Percentiles rank a stretch among this genome's conserved stretches.
These are phyloP conservation scores for Scheffersomyces segobiensis DNA, from an alignment of 1,139 yeast genomes.

Conservation along the genomic window DNA sequence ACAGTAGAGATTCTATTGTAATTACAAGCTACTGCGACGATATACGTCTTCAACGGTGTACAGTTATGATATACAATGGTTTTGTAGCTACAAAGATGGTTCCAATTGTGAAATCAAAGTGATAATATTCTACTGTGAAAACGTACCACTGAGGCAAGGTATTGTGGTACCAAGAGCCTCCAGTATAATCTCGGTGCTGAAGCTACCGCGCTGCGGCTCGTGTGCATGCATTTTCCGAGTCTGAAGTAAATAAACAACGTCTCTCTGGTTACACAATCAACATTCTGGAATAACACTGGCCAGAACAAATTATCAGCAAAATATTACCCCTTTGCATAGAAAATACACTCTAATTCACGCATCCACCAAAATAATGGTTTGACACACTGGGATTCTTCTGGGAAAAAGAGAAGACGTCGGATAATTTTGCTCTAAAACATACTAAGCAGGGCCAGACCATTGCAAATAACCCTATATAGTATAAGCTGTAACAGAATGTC, in stretches of 20 bases:
- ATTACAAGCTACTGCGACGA: background rate
- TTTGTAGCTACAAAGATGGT: too few species aligned
- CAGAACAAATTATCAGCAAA: background rate
- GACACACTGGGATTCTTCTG: background rate
- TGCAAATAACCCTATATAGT: background rate
- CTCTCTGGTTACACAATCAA: background rate
- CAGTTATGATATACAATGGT: too few species aligned
- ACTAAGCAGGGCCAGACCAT: too few species aligned
- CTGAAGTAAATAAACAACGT: background rate
- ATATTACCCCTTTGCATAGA: background rate
- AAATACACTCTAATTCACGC: background rate
- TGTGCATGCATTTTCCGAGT: background rate
- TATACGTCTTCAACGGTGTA: too few species aligned
- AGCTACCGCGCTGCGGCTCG: background rate
- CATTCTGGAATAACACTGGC: background rate
- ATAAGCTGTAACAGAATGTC: background rate
- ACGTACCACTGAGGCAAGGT: background rate
- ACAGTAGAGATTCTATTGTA: background rate
- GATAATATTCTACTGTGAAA: background rate
- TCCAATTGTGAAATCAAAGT: too few species aligned
- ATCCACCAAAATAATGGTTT: background rate
- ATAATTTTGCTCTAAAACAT: too few species aligned
- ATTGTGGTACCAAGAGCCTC: too few species aligned
- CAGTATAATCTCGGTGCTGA: too few species aligned
- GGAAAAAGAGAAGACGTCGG: background rate